Percentiles rank a stretch among this genome's conserved stretches.
Conservation (phyloP, 345 rosid genomes). For the Rhizophora mangle region DNA sequence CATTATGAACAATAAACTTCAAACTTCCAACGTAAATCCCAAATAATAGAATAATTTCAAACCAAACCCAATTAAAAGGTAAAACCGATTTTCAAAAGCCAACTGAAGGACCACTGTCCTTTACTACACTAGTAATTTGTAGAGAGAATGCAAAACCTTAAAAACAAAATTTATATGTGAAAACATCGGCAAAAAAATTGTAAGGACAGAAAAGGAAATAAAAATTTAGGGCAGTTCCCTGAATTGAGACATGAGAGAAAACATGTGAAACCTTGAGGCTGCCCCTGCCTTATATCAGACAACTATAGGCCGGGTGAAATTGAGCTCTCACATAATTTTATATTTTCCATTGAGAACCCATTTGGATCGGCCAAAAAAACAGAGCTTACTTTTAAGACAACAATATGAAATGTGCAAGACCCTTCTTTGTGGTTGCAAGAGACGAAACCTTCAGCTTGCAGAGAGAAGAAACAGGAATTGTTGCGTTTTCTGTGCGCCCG, state of each 20-base stretch:
- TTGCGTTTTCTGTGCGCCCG: slow-evolving; percentile 31
- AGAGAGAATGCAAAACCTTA: too few species aligned
- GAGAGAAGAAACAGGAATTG: not conserved
- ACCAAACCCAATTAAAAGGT: too few species aligned
- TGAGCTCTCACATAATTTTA: slow-evolving; percentile 15
- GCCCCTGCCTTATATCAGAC: slow-evolving; percentile 9
- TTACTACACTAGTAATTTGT: too few species aligned
- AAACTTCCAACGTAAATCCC: too few species aligned
- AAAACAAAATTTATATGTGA: too few species aligned
- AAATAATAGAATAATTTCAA: too few species aligned
- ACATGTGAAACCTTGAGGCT: slow-evolving; percentile 22
- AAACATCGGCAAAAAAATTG: too few species aligned
- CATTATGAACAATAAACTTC: too few species aligned
- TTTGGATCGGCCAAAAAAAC: slow-evolving; percentile 40
- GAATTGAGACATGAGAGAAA: slow-evolving; percentile 19
- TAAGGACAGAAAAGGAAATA: not conserved
- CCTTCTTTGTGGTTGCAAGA: slow-evolving; percentile 16
- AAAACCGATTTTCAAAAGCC: too few species aligned
- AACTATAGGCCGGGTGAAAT: slow-evolving; percentile 46
- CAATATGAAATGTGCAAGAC: not conserved
- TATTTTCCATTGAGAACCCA: slow-evolving; percentile 15
- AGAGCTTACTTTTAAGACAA: not conserved
- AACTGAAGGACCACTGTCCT: too few species aligned
- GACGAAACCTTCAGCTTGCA: not conserved
- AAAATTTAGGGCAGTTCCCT: slow-evolving; percentile 22